Evolutionary conservation across 1,284 basidiomycete genomes (phyloP), one percentile per base, ranked within the genome.

Genomic region (Mycena sp.): DNA sequence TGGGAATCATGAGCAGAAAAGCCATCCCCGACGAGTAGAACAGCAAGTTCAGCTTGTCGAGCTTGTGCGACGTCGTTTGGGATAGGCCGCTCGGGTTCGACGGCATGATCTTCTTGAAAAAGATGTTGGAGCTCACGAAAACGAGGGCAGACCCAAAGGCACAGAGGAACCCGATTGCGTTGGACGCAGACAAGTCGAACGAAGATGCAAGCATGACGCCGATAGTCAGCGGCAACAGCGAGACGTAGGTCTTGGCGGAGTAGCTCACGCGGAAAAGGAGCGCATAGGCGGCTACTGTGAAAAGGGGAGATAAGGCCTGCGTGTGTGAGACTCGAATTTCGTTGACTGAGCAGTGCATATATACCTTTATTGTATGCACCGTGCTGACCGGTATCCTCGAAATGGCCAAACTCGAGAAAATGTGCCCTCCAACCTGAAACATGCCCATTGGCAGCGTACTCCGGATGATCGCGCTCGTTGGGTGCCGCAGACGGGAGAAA

Each of bases 141-240:
- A 99, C 89, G 63, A 99, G 79, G 25, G 96, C 96, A 16, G 95
- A 97, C 38, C 95, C 95, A 72, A 98, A 95, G 4, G 96, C 95
- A 76, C 93, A 97, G 16, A 96, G 78, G 25, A 98, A 80, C 19
- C 96, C 96, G 48, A 92, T 79, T 6, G 87, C 79, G 76, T 96
- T 97, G 46, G 92, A 94, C 6, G 89, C 88, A 3, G 94, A 93
- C 59, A 96, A 82, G 78, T 98, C 95, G 73, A 95, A 96, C 14
- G 95, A 96, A 77, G 93, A 98, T 26, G 95, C 96, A 68, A 99
- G 85, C 95, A 99, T 99, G 74, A 99, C 98, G 49, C 98, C 97
- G 45, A 96, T 66, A 0, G 95, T 99, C 64, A 99, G 85, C 1
- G 97, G 97, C 7, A 98, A 80, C n/a, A 99, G 87, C 6, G 98